Conservation (phyloP, 495 filamentous ascomycete genomes). For the Talaromyces ruber region DNA sequence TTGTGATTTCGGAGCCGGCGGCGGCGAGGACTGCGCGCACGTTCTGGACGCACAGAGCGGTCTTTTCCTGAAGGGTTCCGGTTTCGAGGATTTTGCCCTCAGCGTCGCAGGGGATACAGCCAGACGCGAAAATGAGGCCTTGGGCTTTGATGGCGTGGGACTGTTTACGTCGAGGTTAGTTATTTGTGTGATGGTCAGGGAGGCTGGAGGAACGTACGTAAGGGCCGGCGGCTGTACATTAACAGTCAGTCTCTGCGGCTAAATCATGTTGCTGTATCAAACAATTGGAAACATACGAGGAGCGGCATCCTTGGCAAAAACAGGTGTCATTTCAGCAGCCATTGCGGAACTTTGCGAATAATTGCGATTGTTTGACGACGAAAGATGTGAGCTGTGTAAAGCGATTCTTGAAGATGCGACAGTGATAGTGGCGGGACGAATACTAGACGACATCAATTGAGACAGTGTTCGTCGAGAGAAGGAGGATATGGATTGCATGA, state of each 20-base stretch:
- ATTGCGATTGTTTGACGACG: constrained; percentile 6
- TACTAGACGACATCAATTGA: constrained; percentile 16
- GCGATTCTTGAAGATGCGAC: background rate
- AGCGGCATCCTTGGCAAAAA: constrained; percentile 37
- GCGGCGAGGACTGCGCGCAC: constrained; percentile 67
- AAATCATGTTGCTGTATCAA: background rate
- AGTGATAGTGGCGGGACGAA: constrained; percentile 7
- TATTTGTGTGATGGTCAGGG: background rate
- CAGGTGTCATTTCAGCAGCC: constrained; percentile 25
- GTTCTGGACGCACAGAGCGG: constrained; percentile 66
- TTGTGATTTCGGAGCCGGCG: constrained; percentile 65
- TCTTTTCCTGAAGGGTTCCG: constrained; percentile 70
- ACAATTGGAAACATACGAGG: constrained; percentile 27
- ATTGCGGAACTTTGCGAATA: constrained; percentile 17
- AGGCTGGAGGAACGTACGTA: constrained; percentile 37
- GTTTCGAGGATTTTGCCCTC: constrained; percentile 59
- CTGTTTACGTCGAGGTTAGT: constrained; percentile 30
- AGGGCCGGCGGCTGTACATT: constrained; percentile 43
- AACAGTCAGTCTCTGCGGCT: constrained; percentile 7
- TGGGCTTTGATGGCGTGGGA: constrained; percentile 85
- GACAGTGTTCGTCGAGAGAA: background rate
- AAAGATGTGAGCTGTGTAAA: constrained; percentile 1
- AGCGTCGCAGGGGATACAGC: constrained; percentile 79
- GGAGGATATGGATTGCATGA: background rate
- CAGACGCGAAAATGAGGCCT: constrained; percentile 80